Evolutionary conservation across 306 rosid genomes (phyloP).

Genomic region (Begonia masoniana): DNA sequence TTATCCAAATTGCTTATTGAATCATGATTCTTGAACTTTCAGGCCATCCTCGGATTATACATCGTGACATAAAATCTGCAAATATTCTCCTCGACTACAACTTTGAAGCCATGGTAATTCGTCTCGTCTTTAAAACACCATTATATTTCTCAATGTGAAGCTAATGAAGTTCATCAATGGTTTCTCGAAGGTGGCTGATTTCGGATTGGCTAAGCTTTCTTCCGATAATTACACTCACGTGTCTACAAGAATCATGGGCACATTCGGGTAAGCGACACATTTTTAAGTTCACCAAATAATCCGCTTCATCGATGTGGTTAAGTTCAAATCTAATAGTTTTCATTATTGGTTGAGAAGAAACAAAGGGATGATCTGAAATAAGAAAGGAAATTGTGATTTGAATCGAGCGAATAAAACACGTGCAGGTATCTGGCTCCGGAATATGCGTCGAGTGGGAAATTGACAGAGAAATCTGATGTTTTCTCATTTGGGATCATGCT

Average conservation of each 20-base stretch:
- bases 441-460: constrained; percentile 86
- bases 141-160: no score
- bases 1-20: no score
- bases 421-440: constrained; percentile 85
- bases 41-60: constrained; percentile 81
- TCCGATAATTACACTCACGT: constrained; percentile 71
- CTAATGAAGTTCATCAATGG: not conserved
- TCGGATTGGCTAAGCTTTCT: constrained; percentile 76
- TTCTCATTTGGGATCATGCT: constrained; percentile 89
- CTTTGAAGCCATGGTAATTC: constrained; percentile 71
- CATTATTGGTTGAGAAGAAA: no score
- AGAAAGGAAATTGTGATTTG: not conserved
- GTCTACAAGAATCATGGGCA: constrained; percentile 87
- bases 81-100: constrained; percentile 65
- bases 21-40: not conserved
- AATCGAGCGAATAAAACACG: not conserved
- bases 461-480: constrained; percentile 85
- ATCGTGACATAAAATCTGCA: constrained; percentile 77
- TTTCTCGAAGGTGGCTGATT: constrained; percentile 71
- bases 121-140: no score
- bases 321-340: not conserved
- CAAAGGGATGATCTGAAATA: no score
- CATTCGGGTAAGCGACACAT: constrained; percentile 50
- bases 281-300: not conserved
- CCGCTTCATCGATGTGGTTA: not conserved